phyloP scores from a whole-genome alignment of 2,329 filamentous ascomycete genomes.

The Metarhizium robertsii region DNA sequence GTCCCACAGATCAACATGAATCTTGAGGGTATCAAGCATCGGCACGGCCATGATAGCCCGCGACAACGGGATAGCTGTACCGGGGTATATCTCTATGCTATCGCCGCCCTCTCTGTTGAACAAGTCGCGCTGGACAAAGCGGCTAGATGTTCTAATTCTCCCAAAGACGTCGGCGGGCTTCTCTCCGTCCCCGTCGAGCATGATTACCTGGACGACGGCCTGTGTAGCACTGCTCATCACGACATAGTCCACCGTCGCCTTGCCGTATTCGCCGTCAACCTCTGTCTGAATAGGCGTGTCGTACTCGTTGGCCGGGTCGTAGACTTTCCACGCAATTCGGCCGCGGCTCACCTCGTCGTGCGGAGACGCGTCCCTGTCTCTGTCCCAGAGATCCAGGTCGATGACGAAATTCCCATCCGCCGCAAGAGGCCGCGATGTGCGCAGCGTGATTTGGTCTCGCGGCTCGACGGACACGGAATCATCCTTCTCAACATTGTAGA shows the following conservation, averaged over 20 bases:
- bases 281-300: neutral
- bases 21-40: neutral
- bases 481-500: neutral
- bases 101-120: neutral
- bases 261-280: neutral
- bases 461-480: neutral
- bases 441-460: neutral
- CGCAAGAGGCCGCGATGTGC: neutral
- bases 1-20: neutral
- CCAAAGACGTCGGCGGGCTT: constrained; percentile 4
- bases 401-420: neutral
- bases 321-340: neutral
- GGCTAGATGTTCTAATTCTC: neutral
- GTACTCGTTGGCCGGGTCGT: neutral
- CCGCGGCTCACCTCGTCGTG: neutral
- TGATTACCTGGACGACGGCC: neutral
- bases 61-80: neutral
- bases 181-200: constrained; percentile 7
- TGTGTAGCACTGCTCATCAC: constrained; percentile 1
- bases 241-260: constrained; percentile 3
- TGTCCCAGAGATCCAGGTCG: neutral
- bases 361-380: neutral
- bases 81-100: neutral
- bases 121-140: neutral
- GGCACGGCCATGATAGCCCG: neutral